Conservation (phyloP, 306 rosid genomes). For the Pyrus betulifolia region DNA sequence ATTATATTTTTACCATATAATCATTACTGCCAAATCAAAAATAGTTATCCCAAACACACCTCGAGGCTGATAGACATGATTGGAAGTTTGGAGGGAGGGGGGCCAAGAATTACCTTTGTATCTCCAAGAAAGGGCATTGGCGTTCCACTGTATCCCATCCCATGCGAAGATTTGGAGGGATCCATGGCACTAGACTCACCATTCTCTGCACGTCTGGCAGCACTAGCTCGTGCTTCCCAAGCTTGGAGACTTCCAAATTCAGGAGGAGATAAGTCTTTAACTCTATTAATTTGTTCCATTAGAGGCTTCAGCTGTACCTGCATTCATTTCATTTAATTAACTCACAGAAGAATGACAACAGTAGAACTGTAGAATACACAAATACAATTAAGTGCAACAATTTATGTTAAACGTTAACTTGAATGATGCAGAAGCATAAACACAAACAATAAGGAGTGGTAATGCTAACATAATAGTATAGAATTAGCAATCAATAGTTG, state of each 20-base stretch:
- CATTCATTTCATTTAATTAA: slow-evolving; percentile 13
- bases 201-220: slow-evolving; percentile 69
- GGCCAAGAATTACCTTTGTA: slow-evolving; percentile 63
- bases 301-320: slow-evolving; percentile 92
- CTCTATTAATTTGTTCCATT: slow-evolving; percentile 73
- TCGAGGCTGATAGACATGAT: neutral
- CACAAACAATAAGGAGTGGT: neutral
- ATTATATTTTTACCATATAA: neutral
- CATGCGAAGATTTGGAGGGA: slow-evolving; percentile 67
- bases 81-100: neutral
- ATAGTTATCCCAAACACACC: neutral
- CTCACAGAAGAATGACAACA: neutral
- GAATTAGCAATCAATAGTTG: neutral
- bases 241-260: slow-evolving; percentile 90
- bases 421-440: slow-evolving; percentile 11
- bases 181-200: slow-evolving; percentile 55
- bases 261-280: slow-evolving; percentile 87
- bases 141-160: slow-evolving; percentile 68
- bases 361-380: neutral
- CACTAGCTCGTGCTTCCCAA: slow-evolving; percentile 94
- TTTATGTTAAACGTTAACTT: neutral
- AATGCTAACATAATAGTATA: neutral
- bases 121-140: slow-evolving; percentile 90
- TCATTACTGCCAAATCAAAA: neutral
- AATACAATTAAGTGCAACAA: slow-evolving; percentile 4